Percentiles rank a stretch among this genome's conserved stretches.
Conservation (phyloP, 331 rosid genomes). For the Phaseolus coccineus region DNA sequence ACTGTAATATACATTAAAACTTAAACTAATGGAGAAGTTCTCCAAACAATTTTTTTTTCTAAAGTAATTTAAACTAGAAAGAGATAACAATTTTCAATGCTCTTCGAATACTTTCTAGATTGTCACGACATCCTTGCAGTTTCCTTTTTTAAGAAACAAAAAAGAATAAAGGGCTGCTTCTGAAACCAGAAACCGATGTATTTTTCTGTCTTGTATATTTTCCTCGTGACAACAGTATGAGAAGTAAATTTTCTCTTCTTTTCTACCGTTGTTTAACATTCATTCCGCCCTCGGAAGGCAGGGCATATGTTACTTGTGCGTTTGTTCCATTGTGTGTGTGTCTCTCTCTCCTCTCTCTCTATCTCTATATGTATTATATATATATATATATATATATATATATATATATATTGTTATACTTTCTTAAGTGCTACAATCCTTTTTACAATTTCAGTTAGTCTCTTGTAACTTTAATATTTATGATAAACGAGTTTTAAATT, state of each 20-base stretch:
- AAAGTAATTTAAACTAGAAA: conserved; percentile 7
- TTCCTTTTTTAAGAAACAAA: neutral
- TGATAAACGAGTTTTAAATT: conserved; percentile 11
- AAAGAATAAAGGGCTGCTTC: conserved; percentile 14
- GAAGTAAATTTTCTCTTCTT: neutral
- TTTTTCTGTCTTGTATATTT: conserved; percentile 19
- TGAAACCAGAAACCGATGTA: conserved; percentile 15
- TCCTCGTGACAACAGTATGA: neutral
- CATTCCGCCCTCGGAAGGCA: neutral
- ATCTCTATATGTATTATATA: no score
- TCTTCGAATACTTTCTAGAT: neutral
- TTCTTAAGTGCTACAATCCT: neutral
- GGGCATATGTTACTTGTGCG: neutral
- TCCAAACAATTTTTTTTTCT: conserved; percentile 19
- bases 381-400: no score
- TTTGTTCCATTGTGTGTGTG: neutral
- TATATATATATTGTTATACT: neutral
- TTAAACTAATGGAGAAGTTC: neutral
- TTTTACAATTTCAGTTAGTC: conserved; percentile 10
- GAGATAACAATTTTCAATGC: neutral
- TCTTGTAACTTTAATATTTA: neutral
- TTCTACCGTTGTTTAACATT: neutral
- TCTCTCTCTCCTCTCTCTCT: no score
- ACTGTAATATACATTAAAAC: neutral
- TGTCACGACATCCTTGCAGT: neutral